Percentiles rank a stretch among this genome's conserved stretches.
phyloP scores from a whole-genome alignment of 2,329 filamentous ascomycete species.

The Colletotrichum sp. region DNA sequence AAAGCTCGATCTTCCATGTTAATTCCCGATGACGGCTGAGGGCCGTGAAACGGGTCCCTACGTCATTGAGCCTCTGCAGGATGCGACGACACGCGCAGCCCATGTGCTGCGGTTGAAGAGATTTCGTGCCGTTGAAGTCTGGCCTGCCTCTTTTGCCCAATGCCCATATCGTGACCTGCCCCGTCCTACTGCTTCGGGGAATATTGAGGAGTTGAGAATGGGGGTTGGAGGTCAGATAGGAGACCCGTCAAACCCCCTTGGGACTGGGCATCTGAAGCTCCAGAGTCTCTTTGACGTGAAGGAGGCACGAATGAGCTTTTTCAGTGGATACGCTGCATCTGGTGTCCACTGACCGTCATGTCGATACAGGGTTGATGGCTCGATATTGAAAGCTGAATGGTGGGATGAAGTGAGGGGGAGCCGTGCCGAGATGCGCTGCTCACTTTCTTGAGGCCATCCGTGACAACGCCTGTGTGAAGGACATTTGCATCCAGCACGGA shows the following conservation, averaged over 20 bases:
- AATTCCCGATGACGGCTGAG: slow-evolving; percentile 12
- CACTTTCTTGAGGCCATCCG: neutral
- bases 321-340: neutral
- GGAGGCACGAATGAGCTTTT: neutral
- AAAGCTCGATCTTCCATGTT: slow-evolving; percentile 18
- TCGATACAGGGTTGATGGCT: neutral
- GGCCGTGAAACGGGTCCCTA: slow-evolving; percentile 18
- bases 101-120: slow-evolving; percentile 1
- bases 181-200: neutral
- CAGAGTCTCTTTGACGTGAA: neutral
- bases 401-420: neutral
- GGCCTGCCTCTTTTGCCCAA: slow-evolving; percentile 1
- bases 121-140: slow-evolving; percentile 13
- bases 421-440: neutral
- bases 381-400: neutral
- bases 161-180: neutral
- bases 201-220: neutral
- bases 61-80: slow-evolving; percentile 15
- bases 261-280: neutral
- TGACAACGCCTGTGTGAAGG: neutral
- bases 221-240: neutral
- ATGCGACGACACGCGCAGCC: neutral
- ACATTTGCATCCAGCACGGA: neutral
- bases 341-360: neutral
- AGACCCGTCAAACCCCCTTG: neutral